A percentile compares a stretch with the other conserved stretches of the same genome.
Conservation (phyloP, 2,329 filamentous ascomycete species). For the Claviceps arundinis region DNA sequence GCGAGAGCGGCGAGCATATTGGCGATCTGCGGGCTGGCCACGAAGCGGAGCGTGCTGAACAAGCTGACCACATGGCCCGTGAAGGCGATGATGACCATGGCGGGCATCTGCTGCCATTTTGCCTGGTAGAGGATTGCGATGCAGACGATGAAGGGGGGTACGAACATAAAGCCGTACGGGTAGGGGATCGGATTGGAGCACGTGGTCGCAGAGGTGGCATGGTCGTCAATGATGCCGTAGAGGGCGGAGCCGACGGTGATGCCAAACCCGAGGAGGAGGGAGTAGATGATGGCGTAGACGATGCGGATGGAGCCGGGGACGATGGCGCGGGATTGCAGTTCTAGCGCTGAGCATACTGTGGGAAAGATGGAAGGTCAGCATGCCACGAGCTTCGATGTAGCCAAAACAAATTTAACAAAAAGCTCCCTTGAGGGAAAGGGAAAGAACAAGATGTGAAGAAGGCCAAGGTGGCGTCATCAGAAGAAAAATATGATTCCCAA, state of each 20-base stretch:
- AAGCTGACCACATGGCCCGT: constrained; percentile 66
- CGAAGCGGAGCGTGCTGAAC: constrained; percentile 53
- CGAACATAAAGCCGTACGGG: constrained; percentile 52
- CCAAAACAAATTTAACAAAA: too few species aligned
- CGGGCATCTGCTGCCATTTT: constrained; percentile 66
- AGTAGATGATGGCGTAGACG: constrained; percentile 64
- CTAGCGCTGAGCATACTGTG: constrained; percentile 35
- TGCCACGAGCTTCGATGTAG: neutral
- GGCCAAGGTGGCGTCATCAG: too few species aligned
- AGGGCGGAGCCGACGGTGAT: constrained; percentile 54
- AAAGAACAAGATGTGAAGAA: neutral
- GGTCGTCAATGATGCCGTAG: constrained; percentile 45
- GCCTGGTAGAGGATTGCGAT: constrained; percentile 68
- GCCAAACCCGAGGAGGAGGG: constrained; percentile 57
- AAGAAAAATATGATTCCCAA: neutral
- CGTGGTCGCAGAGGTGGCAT: constrained; percentile 31
- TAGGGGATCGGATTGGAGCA: constrained; percentile 31
- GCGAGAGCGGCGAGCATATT: constrained; percentile 65
- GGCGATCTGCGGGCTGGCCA: constrained; percentile 58
- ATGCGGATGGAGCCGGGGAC: constrained; percentile 60
- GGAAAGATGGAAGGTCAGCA: neutral
- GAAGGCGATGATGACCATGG: constrained; percentile 63
- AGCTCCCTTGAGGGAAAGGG: neutral
- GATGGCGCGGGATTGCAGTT: constrained; percentile 56
- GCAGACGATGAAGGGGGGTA: constrained; percentile 59